Evolutionary conservation across 257 asterid genomes (phyloP).

Genomic region (Capsicum chinense): DNA sequence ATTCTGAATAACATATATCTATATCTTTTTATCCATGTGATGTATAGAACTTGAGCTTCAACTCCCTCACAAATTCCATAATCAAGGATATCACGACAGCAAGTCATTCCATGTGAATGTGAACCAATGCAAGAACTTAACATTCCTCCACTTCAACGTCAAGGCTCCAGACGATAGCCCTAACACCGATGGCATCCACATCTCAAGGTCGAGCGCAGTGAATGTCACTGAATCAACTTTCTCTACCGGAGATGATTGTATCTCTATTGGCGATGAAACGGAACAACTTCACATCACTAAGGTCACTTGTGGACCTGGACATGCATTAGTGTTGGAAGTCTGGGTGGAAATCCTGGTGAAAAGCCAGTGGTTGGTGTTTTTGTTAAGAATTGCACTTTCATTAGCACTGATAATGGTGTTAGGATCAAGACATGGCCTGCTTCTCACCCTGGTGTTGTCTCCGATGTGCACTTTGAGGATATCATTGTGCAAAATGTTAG

Average conservation of each 20-base stretch:
- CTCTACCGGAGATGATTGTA: conserved; percentile 49
- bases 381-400: conserved; percentile 38
- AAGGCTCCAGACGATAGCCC: conserved; percentile 42
- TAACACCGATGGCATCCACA: conserved; percentile 55
- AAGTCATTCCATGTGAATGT: conserved; percentile 48
- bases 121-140: conserved; percentile 41
- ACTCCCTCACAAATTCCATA: conserved; percentile 34
- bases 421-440: conserved; percentile 46
- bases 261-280: conserved; percentile 45
- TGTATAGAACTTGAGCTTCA: too few species aligned
- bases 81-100: conserved; percentile 39
- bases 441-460: conserved; percentile 31
- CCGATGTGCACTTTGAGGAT: conserved; percentile 35
- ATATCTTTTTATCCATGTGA: too few species aligned
- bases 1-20: neutral
- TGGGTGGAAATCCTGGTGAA: conserved; percentile 39
- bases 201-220: conserved; percentile 33
- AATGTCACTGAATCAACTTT: conserved; percentile 34
- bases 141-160: conserved; percentile 30
- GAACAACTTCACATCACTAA: conserved; percentile 35
- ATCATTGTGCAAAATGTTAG: conserved; percentile 42
- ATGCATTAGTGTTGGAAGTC: conserved; percentile 49
- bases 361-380: conserved; percentile 36
- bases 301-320: conserved; percentile 51
- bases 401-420: conserved; percentile 38